Evolutionary conservation across 1,284 basidiomycete genomes (phyloP).

Genomic region (Trametes pubescens): DNA sequence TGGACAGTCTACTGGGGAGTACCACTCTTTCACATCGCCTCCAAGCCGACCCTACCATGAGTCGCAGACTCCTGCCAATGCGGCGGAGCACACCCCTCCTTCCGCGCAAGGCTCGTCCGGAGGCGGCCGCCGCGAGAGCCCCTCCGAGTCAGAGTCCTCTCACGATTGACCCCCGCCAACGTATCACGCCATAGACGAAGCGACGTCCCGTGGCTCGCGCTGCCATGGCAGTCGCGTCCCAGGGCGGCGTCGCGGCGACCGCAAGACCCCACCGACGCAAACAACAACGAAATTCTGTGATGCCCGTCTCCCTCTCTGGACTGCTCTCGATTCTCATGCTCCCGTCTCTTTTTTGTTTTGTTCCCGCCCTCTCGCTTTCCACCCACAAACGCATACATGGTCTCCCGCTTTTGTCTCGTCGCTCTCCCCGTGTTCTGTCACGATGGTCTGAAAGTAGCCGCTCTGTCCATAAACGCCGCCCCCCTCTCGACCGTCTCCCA

Average conservation of each 20-base stretch:
- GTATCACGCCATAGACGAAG: conserved; percentile 3
- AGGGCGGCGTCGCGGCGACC: not conserved
- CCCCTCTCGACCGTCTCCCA: not conserved
- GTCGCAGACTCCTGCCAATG: too few relatives aligned
- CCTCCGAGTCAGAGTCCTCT: conserved; percentile 22
- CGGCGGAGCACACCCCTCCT: not conserved
- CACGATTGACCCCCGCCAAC: conserved; percentile 15
- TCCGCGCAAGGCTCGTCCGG: conserved; percentile 27
- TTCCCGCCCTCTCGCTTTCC: not conserved
- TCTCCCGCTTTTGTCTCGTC: not conserved
- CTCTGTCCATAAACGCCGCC: not conserved
- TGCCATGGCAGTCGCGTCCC: conserved; percentile 12
- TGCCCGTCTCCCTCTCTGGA: not conserved
- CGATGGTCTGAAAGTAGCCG: not conserved
- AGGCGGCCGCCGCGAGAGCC: conserved; percentile 16
- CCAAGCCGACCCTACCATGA: too few relatives aligned
- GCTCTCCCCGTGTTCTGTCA: not conserved
- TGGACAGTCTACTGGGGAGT: too few relatives aligned
- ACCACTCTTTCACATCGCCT: too few relatives aligned
- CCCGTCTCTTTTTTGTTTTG: not conserved
- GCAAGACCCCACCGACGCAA: not conserved
- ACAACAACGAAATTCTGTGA: conserved; percentile 3
- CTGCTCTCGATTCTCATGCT: not conserved
- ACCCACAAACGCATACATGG: conserved; percentile 2
- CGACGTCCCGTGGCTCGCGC: conserved; percentile 14